A percentile compares a stretch with the other conserved stretches of the same genome.
Conservation (phyloP, 768 basidiomycete species). For the Lactarius hatsudake region DNA sequence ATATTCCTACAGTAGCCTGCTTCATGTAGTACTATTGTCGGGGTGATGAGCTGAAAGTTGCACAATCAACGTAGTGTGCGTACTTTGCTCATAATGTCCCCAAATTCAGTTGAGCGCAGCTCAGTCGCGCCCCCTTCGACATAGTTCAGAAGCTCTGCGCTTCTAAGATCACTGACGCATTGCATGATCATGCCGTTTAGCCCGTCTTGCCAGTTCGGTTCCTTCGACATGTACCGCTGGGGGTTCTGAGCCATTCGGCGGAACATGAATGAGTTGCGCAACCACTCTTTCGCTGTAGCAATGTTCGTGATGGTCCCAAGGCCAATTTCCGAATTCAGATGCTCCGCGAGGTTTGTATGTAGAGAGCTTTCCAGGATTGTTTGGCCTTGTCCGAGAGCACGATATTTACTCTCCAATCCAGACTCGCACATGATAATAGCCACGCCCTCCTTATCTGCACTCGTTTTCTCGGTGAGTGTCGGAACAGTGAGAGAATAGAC, state of each 20-base stretch:
- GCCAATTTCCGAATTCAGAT: constrained; percentile 91
- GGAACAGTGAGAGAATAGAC: constrained; percentile 8
- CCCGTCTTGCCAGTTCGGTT: constrained; percentile 65
- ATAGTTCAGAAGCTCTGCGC: constrained; percentile 57
- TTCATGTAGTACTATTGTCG: constrained; percentile 40
- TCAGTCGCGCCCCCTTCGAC: constrained; percentile 38
- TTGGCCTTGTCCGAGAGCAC: constrained; percentile 60
- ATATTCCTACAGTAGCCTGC: constrained; percentile 9
- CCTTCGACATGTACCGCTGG: constrained; percentile 59
- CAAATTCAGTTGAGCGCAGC: constrained; percentile 67
- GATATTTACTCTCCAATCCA: constrained; percentile 70
- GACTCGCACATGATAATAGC: constrained; percentile 82
- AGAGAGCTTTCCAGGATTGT: constrained; percentile 84
- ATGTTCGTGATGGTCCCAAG: constrained; percentile 76
- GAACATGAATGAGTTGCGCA: constrained; percentile 81
- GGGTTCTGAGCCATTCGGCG: constrained; percentile 86
- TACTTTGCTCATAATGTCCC: constrained; percentile 87
- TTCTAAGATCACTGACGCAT: constrained; percentile 57
- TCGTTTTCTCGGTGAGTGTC: constrained; percentile 1
- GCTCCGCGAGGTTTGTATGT: constrained; percentile 81
- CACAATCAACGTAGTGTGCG: neutral
- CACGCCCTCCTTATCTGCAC: constrained; percentile 73
- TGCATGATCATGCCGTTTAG: constrained; percentile 72
- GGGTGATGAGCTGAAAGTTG: constrained; percentile 16
- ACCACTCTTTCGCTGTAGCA: constrained; percentile 75